Base-by-base conservation (phyloP, 1,284 basidiomycete genomes). In the Fomitopsis palustris region DNA sequence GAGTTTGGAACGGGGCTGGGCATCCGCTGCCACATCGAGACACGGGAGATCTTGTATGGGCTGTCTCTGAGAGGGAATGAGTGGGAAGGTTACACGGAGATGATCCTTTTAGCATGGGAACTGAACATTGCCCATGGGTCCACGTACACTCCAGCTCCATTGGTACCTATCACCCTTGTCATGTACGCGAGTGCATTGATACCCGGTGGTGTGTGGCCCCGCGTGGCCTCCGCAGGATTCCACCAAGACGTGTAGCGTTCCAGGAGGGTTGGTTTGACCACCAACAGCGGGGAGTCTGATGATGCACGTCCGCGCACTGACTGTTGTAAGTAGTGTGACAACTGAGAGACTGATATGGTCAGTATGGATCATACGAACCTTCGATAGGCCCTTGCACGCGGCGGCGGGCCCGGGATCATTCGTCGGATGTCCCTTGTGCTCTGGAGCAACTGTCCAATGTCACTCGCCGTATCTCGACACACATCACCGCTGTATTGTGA, bases 1-100 rank as follows among this genome's bases (percentile, higher is more conserved):
- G 71, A 73, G 53, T 68, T 69, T 53, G 67, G 68, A 16, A 65
- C 67, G 25, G 66, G 64, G 21, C 57, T 71, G n/a, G 68, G 68
- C 21, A 59, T 68, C 53, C 62, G 62, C 41, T 69, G 67, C 59
- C 61, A 62, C 37, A 29, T 45, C 41, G 37, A 56, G 16, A 47
- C 52, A 17, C 45, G 49, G 16, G 27, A 38, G 33, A 55, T 3
- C 8, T 37, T 37, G 35, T 14, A 17, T 33, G 35, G 42, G 35
- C 49, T 64, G 16, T 57, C 56, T 5, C 53, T 42, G n/a, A 49
- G 62, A 12, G 63, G 58, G 47, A 47, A 49, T 16, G 58, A 60
- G 31, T 69, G 67, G 67, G 60, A 66, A 10, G 55, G 35, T 38
- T 55, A 59, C 53, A 25, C 45, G 47, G 57, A 61, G 41, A 59